phyloP scores from a whole-genome alignment of 2,329 filamentous ascomycete genomes.

The Aulographum hederae region DNA sequence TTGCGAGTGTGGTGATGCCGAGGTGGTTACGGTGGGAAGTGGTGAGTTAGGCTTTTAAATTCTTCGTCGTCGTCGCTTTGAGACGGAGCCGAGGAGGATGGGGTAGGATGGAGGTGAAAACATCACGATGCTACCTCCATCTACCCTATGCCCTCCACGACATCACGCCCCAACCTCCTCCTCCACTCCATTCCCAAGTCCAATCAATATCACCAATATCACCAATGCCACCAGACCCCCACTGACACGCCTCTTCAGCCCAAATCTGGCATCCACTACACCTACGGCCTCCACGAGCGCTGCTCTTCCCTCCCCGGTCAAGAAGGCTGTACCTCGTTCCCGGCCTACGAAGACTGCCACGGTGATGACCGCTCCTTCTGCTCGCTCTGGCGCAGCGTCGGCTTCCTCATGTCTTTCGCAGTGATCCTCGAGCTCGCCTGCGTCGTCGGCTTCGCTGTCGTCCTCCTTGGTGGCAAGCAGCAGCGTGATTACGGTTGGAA shows the following conservation, averaged over 20 bases:
- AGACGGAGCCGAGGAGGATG: constrained; percentile 1
- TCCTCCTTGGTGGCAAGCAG: constrained; percentile 61
- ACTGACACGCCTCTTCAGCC: constrained; percentile 12
- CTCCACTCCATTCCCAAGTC: too few relatives aligned
- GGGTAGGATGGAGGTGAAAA: constrained; percentile 6
- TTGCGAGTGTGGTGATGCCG: constrained; percentile 49
- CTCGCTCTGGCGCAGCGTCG: constrained; percentile 75
- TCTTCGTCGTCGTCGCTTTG: neutral
- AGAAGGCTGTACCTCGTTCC: constrained; percentile 53
- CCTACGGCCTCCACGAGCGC: constrained; percentile 61
- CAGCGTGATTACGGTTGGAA: constrained; percentile 73
- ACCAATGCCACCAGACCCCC: neutral
- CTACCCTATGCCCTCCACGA: too few relatives aligned
- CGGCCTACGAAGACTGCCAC: constrained; percentile 46
- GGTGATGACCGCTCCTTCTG: constrained; percentile 61
- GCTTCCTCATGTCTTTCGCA: constrained; percentile 73
- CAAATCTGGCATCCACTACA: constrained; percentile 42
- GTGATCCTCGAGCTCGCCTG: constrained; percentile 67
- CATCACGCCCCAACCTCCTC: too few relatives aligned
- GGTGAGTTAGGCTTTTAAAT: constrained; percentile 15
- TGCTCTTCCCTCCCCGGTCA: constrained; percentile 52
- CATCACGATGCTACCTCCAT: too few relatives aligned
- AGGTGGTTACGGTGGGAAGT: constrained; percentile 52
- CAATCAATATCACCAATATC: neutral
- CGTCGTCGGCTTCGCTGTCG: constrained; percentile 60